These are phyloP conservation scores for Pythium sp. DNA, from an alignment of 352 stramenopile genomes.

Conservation along the genomic window DNA sequence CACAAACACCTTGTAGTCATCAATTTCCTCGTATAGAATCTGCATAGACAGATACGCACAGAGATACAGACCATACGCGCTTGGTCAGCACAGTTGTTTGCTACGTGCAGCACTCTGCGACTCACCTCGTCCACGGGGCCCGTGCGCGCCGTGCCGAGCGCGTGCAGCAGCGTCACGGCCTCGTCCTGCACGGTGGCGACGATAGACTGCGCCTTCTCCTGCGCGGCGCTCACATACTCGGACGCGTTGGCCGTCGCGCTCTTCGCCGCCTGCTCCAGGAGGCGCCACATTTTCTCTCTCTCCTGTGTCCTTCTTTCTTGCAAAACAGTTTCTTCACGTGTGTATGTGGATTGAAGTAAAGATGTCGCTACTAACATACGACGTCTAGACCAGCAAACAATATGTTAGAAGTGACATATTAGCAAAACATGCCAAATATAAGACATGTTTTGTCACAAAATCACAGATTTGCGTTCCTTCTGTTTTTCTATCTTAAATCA, in stretches of 20 bases:
- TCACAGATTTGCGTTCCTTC: too few relatives aligned
- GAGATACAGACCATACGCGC: background rate
- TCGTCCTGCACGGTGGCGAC: slow-evolving; percentile 75
- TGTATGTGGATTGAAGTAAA: too few relatives aligned
- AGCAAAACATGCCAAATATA: too few relatives aligned
- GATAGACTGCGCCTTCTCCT: slow-evolving; percentile 75
- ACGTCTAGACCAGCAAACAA: too few relatives aligned
- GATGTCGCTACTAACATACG: too few relatives aligned
- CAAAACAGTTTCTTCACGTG: background rate
- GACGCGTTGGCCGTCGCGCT: slow-evolving; percentile 65
- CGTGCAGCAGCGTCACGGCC: slow-evolving; percentile 59
- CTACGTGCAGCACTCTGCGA: too few relatives aligned
- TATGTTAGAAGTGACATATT: too few relatives aligned
- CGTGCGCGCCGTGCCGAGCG: slow-evolving; percentile 50
- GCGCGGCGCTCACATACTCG: slow-evolving; percentile 65
- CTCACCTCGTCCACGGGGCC: slow-evolving; percentile 76
- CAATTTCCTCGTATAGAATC: slow-evolving; percentile 79
- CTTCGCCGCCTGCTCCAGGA: slow-evolving; percentile 78
- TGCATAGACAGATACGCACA: slow-evolving; percentile 8
- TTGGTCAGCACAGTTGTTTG: background rate
- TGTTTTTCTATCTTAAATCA: too few relatives aligned
- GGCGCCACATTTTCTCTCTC: slow-evolving; percentile 49
- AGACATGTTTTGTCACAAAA: too few relatives aligned
- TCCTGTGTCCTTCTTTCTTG: background rate
- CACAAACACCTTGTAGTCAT: slow-evolving; percentile 64